These are phyloP conservation scores for Cladosporium sphaerospermum DNA, from an alignment of 2,329 filamentous ascomycete species.

Conservation along the genomic window DNA sequence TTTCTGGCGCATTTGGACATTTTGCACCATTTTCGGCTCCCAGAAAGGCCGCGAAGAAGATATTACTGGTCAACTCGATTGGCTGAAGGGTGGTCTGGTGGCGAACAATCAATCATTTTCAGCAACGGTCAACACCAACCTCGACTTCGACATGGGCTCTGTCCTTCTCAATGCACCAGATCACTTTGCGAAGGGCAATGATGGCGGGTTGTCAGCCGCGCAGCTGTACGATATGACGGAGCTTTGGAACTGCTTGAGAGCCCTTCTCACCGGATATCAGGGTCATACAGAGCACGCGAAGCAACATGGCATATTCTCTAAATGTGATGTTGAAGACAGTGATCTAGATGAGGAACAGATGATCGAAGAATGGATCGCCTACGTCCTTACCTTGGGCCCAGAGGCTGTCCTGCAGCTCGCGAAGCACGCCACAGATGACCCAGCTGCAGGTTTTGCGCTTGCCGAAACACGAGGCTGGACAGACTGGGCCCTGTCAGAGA, in stretches of 20 bases:
- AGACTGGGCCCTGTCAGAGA: conserved; percentile 45
- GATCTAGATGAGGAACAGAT: conserved; percentile 49
- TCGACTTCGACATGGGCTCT: conserved; percentile 44
- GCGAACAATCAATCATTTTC: conserved; percentile 43
- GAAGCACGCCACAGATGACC: conserved; percentile 32
- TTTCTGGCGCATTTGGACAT: conserved; percentile 61
- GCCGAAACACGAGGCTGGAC: conserved; percentile 52
- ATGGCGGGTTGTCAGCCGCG: conserved; percentile 46
- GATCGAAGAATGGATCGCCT: conserved; percentile 57
- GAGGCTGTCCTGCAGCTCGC: conserved; percentile 50
- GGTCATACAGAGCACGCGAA: conserved; percentile 50
- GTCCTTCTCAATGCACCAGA: conserved; percentile 51
- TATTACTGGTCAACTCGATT: conserved; percentile 55
- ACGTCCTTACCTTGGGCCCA: conserved; percentile 54
- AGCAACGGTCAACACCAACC: conserved; percentile 42
- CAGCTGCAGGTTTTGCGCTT: conserved; percentile 44
- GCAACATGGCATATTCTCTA: conserved; percentile 50
- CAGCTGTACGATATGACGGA: conserved; percentile 60
- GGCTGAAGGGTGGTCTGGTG: conserved; percentile 53
- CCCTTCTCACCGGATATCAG: conserved; percentile 51
- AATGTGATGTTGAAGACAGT: conserved; percentile 39
- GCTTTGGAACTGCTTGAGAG: conserved; percentile 56
- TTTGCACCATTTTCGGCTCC: conserved; percentile 57
- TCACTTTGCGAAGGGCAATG: conserved; percentile 54
- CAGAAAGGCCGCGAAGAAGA: conserved; percentile 54